phyloP scores from a whole-genome alignment of 495 filamentous ascomycete species.

The Penicillium pulvis region DNA sequence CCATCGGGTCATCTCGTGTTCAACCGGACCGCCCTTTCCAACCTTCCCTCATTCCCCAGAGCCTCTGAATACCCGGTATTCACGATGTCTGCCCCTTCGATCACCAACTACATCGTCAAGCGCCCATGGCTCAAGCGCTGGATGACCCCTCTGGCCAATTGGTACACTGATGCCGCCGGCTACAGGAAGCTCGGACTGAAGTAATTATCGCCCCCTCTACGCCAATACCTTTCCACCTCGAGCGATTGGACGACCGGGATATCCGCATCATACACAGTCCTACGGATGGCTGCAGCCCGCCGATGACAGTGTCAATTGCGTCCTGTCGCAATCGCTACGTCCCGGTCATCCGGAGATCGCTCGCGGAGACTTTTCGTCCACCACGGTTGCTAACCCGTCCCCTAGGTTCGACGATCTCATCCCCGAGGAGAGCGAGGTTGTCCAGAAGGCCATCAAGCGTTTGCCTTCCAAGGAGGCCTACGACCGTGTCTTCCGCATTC shows the following conservation, averaged over 20 bases:
- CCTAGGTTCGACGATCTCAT: constrained; percentile 89
- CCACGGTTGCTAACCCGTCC: constrained; percentile 19
- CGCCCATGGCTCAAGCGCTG: constrained; percentile 81
- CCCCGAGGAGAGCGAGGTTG: constrained; percentile 81
- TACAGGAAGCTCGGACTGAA: constrained; percentile 91
- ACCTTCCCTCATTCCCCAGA: constrained; percentile 24
- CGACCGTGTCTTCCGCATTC: constrained; percentile 95
- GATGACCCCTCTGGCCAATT: constrained; percentile 76
- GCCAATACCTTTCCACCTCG: constrained; percentile 13
- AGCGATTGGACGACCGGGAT: constrained; percentile 12
- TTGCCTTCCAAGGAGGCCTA: constrained; percentile 87
- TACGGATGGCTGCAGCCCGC: not conserved
- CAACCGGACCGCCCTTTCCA: constrained; percentile 40
- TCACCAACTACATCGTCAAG: constrained; percentile 71
- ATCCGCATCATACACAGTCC: not conserved
- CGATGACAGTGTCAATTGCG: constrained; percentile 5
- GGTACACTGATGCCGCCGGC: constrained; percentile 83
- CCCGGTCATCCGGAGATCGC: constrained; percentile 26
- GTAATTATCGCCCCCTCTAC: constrained; percentile 52
- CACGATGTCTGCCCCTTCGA: constrained; percentile 72
- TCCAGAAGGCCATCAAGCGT: constrained; percentile 86
- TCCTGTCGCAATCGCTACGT: constrained; percentile 21
- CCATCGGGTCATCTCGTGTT: constrained; percentile 48
- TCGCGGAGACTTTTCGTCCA: constrained; percentile 6
- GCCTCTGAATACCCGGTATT: constrained; percentile 39